Evolutionary conservation across 2,329 filamentous ascomycete species (phyloP), one percentile per base, ranked within the genome.

Genomic region (Huntiella abstrusa): DNA sequence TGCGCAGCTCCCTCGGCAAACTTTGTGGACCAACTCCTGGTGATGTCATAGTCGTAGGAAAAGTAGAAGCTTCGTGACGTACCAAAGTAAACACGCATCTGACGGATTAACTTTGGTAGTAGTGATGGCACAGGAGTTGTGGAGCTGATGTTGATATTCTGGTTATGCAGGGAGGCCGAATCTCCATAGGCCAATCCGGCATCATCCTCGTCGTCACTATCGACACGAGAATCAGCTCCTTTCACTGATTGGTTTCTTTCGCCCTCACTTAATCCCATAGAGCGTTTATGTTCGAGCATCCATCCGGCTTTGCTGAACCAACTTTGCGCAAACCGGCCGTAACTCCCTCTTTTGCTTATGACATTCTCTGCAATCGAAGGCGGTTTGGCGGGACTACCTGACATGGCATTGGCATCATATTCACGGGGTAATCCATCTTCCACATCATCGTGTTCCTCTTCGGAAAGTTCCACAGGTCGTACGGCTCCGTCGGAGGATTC

Each of bases 21-120:
- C 51, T 72, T 59, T 38, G 19, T 57, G 54, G 5, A 61, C 47
- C 76, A 55, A 51, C 72, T 77, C 47, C 80, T 73, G 1, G 91
- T 96, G 43, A 98, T 73, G 58, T 98, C 87, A 58, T 88, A 73
- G 53, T 98, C 91, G 59, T 98, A 95, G 0, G 87, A 87, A 60
- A 88, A 98, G 65, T 81, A 96, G 60, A 95, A 96, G 59, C 84
- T 95, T 52, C 73, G 72, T 0, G 81, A 86, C 3, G 77, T 72
- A 1, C 82, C 78, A 57, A 95, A 88, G 50, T 94, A 74, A 47
- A 96, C 74, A 56, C 83, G 83, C 1, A 85, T 79, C 32, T 83
- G 92, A 36, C 81, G 74, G 37, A 98, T 61, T 35, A 96, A 68
- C 56, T 94, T 93, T 1, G 88, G 88, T 8, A 93, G 66, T 32